Evolutionary conservation across 2,329 filamentous ascomycete genomes (phyloP).

Genomic region (Monosporascus sp.): DNA sequence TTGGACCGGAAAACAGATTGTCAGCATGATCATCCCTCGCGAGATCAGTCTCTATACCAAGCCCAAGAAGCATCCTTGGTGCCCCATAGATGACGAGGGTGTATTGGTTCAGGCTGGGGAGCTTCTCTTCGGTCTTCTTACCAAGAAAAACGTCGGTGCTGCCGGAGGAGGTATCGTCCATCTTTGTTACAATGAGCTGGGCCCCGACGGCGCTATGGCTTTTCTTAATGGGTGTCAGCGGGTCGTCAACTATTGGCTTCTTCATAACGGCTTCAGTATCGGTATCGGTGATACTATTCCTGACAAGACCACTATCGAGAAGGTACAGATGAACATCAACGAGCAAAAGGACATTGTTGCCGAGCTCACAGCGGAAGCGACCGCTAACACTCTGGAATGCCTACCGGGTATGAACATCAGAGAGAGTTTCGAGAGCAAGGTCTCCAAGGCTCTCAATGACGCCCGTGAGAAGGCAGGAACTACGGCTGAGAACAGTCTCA

Average conservation of each 20-base stretch:
- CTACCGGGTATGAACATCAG: conserved; percentile 97
- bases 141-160: conserved; percentile 92
- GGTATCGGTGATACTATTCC: conserved; percentile 98
- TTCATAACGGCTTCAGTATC: conserved; percentile 95
- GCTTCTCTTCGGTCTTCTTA: conserved; percentile 82
- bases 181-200: conserved; percentile 92
- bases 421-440: conserved; percentile 96
- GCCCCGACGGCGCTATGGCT: conserved; percentile 76
- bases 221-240: conserved; percentile 96
- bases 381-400: conserved; percentile 83
- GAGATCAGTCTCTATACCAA: conserved; percentile 75
- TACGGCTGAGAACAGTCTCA: conserved; percentile 83
- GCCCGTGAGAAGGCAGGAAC: conserved; percentile 96
- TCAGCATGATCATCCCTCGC: conserved; percentile 84
- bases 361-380: conserved; percentile 69
- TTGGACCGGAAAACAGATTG: conserved; percentile 98
- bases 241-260: conserved; percentile 93
- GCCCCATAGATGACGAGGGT: conserved; percentile 68
- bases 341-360: conserved; percentile 78
- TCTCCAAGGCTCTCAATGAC: conserved; percentile 87
- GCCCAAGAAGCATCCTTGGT: conserved; percentile 50
- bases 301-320: conserved; percentile 74
- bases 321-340: conserved; percentile 77
- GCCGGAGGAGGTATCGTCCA: conserved; percentile 88
- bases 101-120: conserved; percentile 81